These are phyloP conservation scores for Fagopyrum tataricum DNA, from an alignment of 148 eudicot species.

Conservation along the genomic window DNA sequence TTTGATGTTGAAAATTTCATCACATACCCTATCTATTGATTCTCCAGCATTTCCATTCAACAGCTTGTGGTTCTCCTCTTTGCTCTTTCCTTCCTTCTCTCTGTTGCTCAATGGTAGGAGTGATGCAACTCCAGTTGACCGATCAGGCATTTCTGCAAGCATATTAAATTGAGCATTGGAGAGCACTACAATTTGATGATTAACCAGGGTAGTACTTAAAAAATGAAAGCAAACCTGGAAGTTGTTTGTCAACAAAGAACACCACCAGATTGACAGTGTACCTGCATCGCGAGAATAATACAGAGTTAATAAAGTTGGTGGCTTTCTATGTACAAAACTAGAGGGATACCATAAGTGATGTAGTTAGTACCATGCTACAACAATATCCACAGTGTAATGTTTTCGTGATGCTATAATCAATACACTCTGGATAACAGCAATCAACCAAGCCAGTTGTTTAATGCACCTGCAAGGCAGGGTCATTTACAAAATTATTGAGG, in stretches of 20 bases:
- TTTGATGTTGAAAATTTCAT: background rate
- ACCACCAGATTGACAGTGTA: slow-evolving; percentile 92
- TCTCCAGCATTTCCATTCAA: slow-evolving; percentile 71
- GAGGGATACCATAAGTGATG: background rate
- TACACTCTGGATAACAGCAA: slow-evolving; percentile 70
- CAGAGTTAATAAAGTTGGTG: background rate
- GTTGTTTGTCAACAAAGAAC: slow-evolving; percentile 67
- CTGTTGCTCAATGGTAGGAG: slow-evolving; percentile 56
- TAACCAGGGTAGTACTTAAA: background rate
- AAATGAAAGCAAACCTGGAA: slow-evolving; percentile 54
- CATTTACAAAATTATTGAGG: background rate
- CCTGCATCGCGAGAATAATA: slow-evolving; percentile 33
- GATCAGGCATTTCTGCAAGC: slow-evolving; percentile 78
- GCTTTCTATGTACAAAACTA: background rate
- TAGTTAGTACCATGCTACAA: slow-evolving; percentile 66
- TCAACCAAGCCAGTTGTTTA: slow-evolving; percentile 79
- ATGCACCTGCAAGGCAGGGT: slow-evolving; percentile 42
- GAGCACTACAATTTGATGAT: background rate
- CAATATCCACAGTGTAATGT: slow-evolving; percentile 92
- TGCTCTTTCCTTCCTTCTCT: slow-evolving; percentile 59
- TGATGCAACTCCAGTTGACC: slow-evolving; percentile 37
- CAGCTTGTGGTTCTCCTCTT: slow-evolving; percentile 79
- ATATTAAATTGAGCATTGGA: background rate
- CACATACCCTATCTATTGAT: slow-evolving; percentile 62
- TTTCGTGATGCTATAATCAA: slow-evolving; percentile 94